Evolutionary conservation across 257 asterid genomes (phyloP).

Genomic region (Solanum medicagineum): DNA sequence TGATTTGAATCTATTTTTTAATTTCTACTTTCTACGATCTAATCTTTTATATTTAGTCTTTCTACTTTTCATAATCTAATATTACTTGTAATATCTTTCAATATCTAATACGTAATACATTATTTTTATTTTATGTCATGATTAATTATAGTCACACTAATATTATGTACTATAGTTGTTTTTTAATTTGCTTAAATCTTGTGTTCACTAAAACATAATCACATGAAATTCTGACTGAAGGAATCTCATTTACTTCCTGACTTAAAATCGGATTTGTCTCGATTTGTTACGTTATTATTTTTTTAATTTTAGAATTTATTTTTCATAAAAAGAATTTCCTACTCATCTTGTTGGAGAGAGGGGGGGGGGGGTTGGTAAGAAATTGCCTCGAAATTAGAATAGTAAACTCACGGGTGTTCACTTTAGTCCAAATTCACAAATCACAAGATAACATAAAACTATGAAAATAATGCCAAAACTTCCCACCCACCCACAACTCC

Average conservation of each 20-base stretch:
- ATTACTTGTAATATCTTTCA: not conserved
- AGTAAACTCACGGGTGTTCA: not conserved
- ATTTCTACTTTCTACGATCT: not conserved
- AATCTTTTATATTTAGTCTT: not conserved
- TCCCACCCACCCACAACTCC: not conserved
- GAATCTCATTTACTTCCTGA: not conserved
- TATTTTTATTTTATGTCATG: no score
- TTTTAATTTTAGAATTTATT: not conserved
- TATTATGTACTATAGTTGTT: no score
- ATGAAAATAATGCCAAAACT: not conserved
- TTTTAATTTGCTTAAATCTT: no score
- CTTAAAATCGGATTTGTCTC: not conserved
- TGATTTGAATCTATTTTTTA: not conserved
- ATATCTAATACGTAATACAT: no score
- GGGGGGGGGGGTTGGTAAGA: accelerated
- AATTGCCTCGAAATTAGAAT: not conserved
- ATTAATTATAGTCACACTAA: no score
- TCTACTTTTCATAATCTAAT: not conserved
- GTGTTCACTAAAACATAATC: not conserved
- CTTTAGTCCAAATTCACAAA: not conserved
- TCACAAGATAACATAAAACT: not conserved
- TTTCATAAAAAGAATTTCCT: not conserved
- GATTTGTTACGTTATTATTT: not conserved
- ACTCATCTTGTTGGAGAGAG: no score
- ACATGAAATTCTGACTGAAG: not conserved